Percentiles rank a stretch among this genome's conserved stretches.
These are phyloP conservation scores for Tolypocladium paradoxum DNA, from an alignment of 2,329 filamentous ascomycete genomes.

Conservation along the genomic window DNA sequence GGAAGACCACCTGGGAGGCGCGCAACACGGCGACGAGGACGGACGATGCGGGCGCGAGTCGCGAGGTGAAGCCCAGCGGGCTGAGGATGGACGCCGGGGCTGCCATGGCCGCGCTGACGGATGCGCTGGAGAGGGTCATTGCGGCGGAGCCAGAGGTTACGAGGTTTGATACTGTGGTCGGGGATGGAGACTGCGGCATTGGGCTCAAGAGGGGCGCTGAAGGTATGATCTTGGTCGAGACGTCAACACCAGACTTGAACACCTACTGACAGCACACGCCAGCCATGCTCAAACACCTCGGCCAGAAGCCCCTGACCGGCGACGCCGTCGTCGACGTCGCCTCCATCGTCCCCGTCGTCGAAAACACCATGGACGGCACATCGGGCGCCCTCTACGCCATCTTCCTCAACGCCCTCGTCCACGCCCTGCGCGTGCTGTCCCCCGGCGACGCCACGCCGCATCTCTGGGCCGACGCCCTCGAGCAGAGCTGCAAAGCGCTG, in stretches of 20 bases:
- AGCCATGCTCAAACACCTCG: constrained; percentile 43
- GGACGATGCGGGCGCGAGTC: constrained; percentile 18
- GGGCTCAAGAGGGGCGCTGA: constrained; percentile 82
- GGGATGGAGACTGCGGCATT: constrained; percentile 83
- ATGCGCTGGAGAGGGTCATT: constrained; percentile 51
- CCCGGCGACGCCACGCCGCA: constrained; percentile 28
- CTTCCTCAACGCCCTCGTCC: constrained; percentile 76
- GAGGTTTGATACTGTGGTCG: constrained; percentile 69
- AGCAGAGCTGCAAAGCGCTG: constrained; percentile 59
- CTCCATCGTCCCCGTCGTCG: constrained; percentile 41
- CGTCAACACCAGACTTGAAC: background rate
- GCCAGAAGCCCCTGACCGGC: constrained; percentile 31
- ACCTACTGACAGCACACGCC: background rate
- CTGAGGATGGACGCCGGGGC: constrained; percentile 40
- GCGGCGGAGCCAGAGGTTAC: constrained; percentile 62
- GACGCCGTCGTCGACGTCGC: constrained; percentile 43
- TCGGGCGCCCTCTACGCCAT: constrained; percentile 61
- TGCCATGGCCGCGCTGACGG: constrained; percentile 41
- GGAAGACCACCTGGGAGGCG: constrained; percentile 52
- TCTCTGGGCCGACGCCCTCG: constrained; percentile 54
- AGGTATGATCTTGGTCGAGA: constrained; percentile 26
- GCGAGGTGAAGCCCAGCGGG: constrained; percentile 31
- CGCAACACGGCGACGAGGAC: constrained; percentile 37
- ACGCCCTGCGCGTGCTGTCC: constrained; percentile 38
- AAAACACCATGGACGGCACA: constrained; percentile 50